These are phyloP conservation scores for Flaveria brownii DNA, from an alignment of 129 eudicot species.

Conservation along the genomic window DNA sequence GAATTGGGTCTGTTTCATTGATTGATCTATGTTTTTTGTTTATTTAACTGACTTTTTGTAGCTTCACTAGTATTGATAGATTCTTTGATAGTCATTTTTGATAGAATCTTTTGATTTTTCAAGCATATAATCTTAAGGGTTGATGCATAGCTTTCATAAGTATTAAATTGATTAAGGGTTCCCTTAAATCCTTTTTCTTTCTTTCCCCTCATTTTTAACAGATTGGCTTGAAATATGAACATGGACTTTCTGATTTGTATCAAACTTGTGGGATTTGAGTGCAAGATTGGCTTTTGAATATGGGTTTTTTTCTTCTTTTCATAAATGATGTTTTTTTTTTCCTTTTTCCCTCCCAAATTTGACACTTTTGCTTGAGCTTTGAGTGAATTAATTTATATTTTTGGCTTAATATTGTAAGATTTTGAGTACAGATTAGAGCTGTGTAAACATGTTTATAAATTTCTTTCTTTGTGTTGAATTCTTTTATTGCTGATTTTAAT, in stretches of 20 bases:
- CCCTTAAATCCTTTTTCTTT: not conserved
- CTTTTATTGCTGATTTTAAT: not conserved
- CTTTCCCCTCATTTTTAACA: slow-evolving; percentile 24
- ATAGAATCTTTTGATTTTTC: slow-evolving; percentile 33
- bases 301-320: not conserved
- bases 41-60: slow-evolving; percentile 21
- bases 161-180: slow-evolving; percentile 9
- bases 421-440: slow-evolving; percentile 11
- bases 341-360: slow-evolving; percentile 19
- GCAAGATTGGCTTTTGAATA: slow-evolving; percentile 12
- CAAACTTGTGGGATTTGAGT: slow-evolving; percentile 23
- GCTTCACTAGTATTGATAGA: slow-evolving; percentile 23
- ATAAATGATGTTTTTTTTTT: not conserved
- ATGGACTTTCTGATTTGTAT: slow-evolving; percentile 15
- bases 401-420: not conserved
- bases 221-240: slow-evolving; percentile 29
- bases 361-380: slow-evolving; percentile 7
- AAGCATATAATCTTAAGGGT: slow-evolving; percentile 32
- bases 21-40: slow-evolving; percentile 22
- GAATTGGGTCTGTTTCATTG: slow-evolving; percentile 26
- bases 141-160: slow-evolving; percentile 18
- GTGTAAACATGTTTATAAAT: slow-evolving; percentile 7
- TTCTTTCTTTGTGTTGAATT: not conserved
- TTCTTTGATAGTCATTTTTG: slow-evolving; percentile 20
- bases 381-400: slow-evolving; percentile 5